These are phyloP conservation scores for Verbena officinalis DNA, from an alignment of 257 asterid genomes.

Conservation along the genomic window DNA sequence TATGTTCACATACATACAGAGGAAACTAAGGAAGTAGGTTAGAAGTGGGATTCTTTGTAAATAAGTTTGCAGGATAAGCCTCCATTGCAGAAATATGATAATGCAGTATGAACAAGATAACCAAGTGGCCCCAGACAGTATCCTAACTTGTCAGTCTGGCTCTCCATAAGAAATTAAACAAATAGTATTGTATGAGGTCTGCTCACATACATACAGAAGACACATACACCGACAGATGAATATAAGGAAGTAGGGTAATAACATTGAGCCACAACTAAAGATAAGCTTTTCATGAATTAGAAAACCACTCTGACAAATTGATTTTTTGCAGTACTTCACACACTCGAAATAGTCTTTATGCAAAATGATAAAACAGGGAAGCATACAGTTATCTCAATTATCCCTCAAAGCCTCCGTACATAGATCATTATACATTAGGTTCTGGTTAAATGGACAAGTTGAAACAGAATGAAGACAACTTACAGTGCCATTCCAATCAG, in stretches of 20 bases:
- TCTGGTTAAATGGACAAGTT: constrained; percentile 4
- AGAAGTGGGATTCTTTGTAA: too few species aligned
- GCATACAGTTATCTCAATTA: background rate
- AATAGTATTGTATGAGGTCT: background rate
- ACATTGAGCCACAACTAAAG: background rate
- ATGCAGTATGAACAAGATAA: background rate
- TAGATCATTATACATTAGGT: constrained; percentile 13
- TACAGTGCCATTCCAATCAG: constrained; percentile 99
- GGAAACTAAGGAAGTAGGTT: too few species aligned
- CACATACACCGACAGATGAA: background rate
- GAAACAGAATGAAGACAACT: constrained; percentile 43
- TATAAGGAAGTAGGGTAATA: background rate
- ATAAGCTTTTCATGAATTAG: background rate
- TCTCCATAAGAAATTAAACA: background rate
- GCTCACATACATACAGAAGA: background rate
- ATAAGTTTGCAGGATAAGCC: background rate
- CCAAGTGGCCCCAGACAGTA: constrained; percentile 6
- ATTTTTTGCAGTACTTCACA: constrained; percentile 6
- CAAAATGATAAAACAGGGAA: background rate
- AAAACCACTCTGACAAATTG: constrained; percentile 20
- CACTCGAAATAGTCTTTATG: background rate
- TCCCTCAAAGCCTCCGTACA: background rate
- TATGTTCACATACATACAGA: too few species aligned
- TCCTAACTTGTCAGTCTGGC: background rate
- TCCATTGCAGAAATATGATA: background rate